phyloP scores from a whole-genome alignment of 2,329 filamentous ascomycete genomes.

The Beauveria australis region DNA sequence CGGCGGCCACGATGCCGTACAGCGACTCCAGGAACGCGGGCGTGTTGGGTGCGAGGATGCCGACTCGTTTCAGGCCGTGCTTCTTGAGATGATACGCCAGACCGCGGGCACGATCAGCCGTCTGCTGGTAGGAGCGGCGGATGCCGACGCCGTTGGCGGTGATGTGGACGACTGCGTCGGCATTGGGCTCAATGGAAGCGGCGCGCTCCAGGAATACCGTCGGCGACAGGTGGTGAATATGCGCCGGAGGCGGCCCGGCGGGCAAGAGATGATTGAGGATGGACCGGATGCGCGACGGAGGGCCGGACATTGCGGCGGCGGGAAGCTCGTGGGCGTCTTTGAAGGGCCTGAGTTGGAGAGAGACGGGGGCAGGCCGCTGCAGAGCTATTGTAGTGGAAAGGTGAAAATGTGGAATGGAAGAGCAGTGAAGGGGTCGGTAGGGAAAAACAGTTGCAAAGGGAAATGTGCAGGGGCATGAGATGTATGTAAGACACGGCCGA shows the following conservation, averaged over 20 bases:
- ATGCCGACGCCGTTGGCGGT: conserved; percentile 69
- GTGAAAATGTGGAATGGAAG: too few relatives aligned
- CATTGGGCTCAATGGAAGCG: conserved; percentile 78
- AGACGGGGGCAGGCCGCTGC: too few relatives aligned
- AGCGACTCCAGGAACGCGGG: conserved; percentile 88
- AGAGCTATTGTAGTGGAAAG: too few relatives aligned
- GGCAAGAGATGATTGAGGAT: conserved; percentile 44
- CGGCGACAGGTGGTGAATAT: conserved; percentile 74
- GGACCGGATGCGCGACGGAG: conserved; percentile 51
- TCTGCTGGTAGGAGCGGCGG: conserved; percentile 68
- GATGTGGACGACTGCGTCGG: conserved; percentile 76
- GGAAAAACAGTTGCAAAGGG: too few relatives aligned
- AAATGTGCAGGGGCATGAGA: too few relatives aligned
- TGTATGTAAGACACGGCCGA: too few relatives aligned
- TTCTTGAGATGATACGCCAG: conserved; percentile 81
- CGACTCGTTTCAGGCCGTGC: conserved; percentile 66
- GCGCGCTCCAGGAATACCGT: conserved; percentile 83
- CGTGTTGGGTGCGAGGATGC: conserved; percentile 84
- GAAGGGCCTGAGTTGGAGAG: too few relatives aligned
- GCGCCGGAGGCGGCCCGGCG: conserved; percentile 37
- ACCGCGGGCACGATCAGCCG: conserved; percentile 78
- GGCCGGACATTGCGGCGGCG: conserved; percentile 48
- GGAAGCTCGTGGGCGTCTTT: too few relatives aligned
- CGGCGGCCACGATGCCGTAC: conserved; percentile 77
- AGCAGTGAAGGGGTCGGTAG: too few relatives aligned